A percentile compares a stretch with the other conserved stretches of the same genome.
These are phyloP conservation scores for Calonectria hongkongensis DNA, from an alignment of 2,329 filamentous ascomycete species.

Conservation along the genomic window DNA sequence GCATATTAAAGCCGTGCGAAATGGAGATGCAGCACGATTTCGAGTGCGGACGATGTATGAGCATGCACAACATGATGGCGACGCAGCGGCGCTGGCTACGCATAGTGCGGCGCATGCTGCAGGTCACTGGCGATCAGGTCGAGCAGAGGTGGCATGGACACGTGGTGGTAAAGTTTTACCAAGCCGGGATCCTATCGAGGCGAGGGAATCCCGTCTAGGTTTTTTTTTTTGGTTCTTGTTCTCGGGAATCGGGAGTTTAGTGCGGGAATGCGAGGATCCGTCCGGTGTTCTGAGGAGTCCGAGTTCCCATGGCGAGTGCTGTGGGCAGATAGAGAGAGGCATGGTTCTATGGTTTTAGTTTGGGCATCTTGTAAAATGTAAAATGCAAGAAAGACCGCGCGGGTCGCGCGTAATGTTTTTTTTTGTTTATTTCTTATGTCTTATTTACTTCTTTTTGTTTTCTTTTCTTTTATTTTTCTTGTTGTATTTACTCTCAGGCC, in stretches of 20 bases:
- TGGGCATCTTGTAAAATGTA: too few relatives aligned
- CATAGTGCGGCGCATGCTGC: conserved; percentile 14
- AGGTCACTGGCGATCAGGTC: conserved; percentile 10
- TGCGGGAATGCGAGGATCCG: neutral
- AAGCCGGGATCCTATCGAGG: conserved; percentile 1
- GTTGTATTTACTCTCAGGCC: neutral
- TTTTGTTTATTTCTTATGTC: too few relatives aligned
- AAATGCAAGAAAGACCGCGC: neutral
- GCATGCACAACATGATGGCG: neutral
- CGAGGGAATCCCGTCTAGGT: conserved; percentile 6
- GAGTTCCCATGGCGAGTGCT: neutral
- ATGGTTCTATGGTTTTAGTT: too few relatives aligned
- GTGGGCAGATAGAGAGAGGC: neutral
- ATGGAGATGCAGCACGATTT: conserved; percentile 12
- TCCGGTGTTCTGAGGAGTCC: conserved; percentile 12
- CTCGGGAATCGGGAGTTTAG: conserved; percentile 1
- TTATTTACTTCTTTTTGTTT: too few relatives aligned
- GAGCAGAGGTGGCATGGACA: conserved; percentile 20
- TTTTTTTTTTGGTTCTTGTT: conserved; percentile 3
- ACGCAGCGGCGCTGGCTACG: neutral
- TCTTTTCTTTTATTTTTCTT: neutral
- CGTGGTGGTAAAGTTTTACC: conserved; percentile 9
- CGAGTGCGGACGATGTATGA: conserved; percentile 25
- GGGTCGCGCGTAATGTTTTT: neutral
- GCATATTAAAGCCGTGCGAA: conserved; percentile 17